Conservation (phyloP, 331 rosid species). For the Spiraea crenata region DNA sequence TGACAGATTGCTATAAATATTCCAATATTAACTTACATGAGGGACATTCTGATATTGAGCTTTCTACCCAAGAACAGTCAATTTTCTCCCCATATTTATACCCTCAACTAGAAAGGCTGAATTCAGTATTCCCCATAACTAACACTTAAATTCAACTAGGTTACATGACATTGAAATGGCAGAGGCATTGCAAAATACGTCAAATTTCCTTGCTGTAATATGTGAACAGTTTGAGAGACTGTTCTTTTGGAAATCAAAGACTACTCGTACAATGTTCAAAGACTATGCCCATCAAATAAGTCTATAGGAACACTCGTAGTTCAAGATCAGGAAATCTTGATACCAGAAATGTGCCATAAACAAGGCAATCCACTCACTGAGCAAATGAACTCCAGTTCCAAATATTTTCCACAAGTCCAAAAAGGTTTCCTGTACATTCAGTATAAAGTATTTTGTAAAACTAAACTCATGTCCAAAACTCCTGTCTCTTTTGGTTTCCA, state of each 20-base stretch:
- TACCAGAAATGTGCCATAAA: background rate
- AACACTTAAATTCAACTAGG: background rate
- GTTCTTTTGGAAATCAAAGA: background rate
- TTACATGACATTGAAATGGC: background rate
- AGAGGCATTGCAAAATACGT: background rate
- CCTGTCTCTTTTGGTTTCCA: background rate
- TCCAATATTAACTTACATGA: background rate
- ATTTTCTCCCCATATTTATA: background rate
- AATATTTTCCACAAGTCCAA: background rate
- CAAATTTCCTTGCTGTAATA: background rate
- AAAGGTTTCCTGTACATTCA: background rate
- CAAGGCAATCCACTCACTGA: background rate
- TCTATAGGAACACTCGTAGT: background rate
- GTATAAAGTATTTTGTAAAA: background rate
- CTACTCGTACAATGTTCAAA: background rate
- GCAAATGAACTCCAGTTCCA: background rate
- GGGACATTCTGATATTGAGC: background rate
- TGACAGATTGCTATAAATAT: background rate
- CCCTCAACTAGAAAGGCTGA: no score
- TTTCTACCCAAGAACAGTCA: background rate
- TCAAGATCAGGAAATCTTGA: background rate
- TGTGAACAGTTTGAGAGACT: background rate
- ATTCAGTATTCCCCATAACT: no score
- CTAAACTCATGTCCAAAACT: background rate
- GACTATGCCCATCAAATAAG: background rate